Evolutionary conservation across 1,139 yeast genomes (phyloP).

Genomic region (Hansenula lynferdii): DNA sequence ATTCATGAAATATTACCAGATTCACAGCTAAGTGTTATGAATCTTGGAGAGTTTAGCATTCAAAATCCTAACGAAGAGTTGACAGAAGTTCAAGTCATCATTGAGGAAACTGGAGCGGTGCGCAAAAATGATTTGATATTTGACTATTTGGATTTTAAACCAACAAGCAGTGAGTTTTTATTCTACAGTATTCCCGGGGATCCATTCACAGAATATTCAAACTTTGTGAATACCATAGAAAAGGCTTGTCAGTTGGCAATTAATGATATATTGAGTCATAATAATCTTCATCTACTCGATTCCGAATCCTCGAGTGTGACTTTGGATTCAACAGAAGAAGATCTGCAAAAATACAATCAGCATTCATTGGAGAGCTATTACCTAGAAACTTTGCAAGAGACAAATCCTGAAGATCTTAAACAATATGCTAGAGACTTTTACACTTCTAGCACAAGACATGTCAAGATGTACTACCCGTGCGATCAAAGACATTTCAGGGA

Average conservation of each 20-base stretch:
- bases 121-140: slow-evolving; percentile 54
- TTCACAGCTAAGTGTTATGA: slow-evolving; percentile 44
- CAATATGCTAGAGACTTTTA: slow-evolving; percentile 5
- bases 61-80: slow-evolving; percentile 7
- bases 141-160: slow-evolving; percentile 49
- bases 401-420: background rate
- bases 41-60: slow-evolving; percentile 46
- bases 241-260: slow-evolving; percentile 3
- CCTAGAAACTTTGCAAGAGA: background rate
- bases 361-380: no score
- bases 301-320: no score
- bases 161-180: slow-evolving; percentile 7
- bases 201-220: background rate
- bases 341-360: no score
- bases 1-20: slow-evolving; percentile 55
- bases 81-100: slow-evolving; percentile 35
- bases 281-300: no score
- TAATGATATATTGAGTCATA: background rate
- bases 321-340: no score
- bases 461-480: slow-evolving; percentile 11
- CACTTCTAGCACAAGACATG: slow-evolving; percentile 7
- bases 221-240: slow-evolving; percentile 4
- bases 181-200: slow-evolving; percentile 4
- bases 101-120: slow-evolving; percentile 58
- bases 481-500: slow-evolving; percentile 10